Conservation (phyloP, 106 monocot genomes). For the Vanilla planifolia region DNA sequence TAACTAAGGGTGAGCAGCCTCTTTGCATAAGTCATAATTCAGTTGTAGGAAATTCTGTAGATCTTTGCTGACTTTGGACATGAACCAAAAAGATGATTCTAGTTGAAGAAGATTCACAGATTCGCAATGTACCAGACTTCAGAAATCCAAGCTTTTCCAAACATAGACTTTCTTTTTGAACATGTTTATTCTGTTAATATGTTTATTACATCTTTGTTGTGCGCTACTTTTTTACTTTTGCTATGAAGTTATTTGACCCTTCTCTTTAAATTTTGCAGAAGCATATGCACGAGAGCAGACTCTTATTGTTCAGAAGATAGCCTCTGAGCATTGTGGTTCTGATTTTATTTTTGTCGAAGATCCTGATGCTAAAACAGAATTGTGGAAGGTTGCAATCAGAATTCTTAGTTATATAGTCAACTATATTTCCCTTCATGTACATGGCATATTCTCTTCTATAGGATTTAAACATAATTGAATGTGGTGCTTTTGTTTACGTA, state of each 20-base stretch:
- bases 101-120: too few relatives aligned
- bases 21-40: too few relatives aligned
- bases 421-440: background rate
- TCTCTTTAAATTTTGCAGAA: slow-evolving; percentile 37
- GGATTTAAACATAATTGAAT: too few relatives aligned
- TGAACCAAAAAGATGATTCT: too few relatives aligned
- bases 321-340: slow-evolving; percentile 71
- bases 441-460: too few relatives aligned
- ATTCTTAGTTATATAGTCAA: too few relatives aligned
- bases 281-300: slow-evolving; percentile 90
- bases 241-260: background rate
- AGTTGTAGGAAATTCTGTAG: too few relatives aligned
- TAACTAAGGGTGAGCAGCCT: too few relatives aligned
- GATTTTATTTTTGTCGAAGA: slow-evolving; percentile 93
- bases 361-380: slow-evolving; percentile 65
- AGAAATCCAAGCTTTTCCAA: too few relatives aligned
- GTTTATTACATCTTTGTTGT: background rate
- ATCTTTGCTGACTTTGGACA: too few relatives aligned
- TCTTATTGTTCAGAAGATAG: slow-evolving; percentile 79
- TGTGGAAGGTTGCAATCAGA: slow-evolving; percentile 97
- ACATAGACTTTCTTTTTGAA: too few relatives aligned
- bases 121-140: too few relatives aligned
- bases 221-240: background rate
- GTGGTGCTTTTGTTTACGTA: background rate
- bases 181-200: background rate